Base-by-base conservation (phyloP, 345 rosid species). In the Arabis alpina region DNA sequence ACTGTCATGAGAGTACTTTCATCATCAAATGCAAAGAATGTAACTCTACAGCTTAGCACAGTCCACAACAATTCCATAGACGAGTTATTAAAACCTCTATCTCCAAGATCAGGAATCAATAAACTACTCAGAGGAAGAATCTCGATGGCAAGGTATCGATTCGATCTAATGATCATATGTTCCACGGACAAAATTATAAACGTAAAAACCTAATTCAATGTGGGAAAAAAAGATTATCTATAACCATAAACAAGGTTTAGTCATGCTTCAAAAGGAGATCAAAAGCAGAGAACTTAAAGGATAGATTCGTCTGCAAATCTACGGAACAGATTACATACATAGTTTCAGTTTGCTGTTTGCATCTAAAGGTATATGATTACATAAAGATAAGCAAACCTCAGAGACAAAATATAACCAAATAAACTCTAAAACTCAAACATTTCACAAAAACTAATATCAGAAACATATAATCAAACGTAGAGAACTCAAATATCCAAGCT, bases 71-170 rank as follows among this genome's bases (percentile, higher is more conserved):
- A n/a, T 37, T 49, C 2, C 42, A 55, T 8, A 4, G 1, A 23
- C 6, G 12, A 24, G 49, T 57, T 24, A 4, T 47, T 4, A 11
- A 57, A 37, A 37, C 39, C 27, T 25, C 0, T 2, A 48, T 25
- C 59, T 59, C 36, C 34, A 70, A 49, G 39, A 70, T 49, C 12
- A 61, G 6, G 41, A 61, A 28, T 3, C 24, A 8, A 36, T 43
- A n/a, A 51, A 43, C 32, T 2, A 54, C 41, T 13, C 23, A n/a
- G 12, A 59, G 52, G n/a, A 50, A 13, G 19, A 70, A 19, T 41
- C 34, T 23, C 2, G 28, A 45, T 13, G 64, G 30, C 3, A 6
- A 42, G 65, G 40, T 27, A 44, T 36, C 12, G 8, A 37, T 53
- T 63, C 36, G 14, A 50, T 53, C 16, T 40, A 52, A 14, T 39